These are phyloP conservation scores for Carpinus fangiana DNA, from an alignment of 306 rosid genomes.

Conservation along the genomic window DNA sequence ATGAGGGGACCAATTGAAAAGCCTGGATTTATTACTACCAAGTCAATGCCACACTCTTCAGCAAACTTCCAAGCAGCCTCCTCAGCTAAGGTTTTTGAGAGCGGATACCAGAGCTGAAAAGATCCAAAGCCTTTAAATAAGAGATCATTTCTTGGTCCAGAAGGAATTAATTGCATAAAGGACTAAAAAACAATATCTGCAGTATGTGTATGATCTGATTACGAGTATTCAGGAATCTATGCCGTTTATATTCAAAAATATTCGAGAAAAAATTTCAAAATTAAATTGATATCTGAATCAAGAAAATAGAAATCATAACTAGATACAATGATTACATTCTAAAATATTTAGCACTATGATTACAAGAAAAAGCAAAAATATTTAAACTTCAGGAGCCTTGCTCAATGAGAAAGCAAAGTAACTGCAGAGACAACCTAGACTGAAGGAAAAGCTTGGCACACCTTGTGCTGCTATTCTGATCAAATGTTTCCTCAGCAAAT, in stretches of 20 bases:
- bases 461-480: neutral
- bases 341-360: neutral
- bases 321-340: no score
- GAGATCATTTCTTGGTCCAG: neutral
- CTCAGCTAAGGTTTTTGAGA: conserved; percentile 35
- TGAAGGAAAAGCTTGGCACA: neutral
- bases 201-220: neutral
- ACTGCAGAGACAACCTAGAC: neutral
- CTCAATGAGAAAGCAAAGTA: neutral
- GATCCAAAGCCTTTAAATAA: neutral
- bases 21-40: conserved; percentile 29
- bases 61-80: conserved; percentile 38
- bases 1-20: conserved; percentile 24
- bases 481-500: neutral
- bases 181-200: neutral
- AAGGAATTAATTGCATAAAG: neutral
- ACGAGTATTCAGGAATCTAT: neutral
- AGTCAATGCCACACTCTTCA: conserved; percentile 23
- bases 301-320: neutral
- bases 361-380: no score
- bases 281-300: neutral
- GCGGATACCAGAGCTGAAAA: conserved; percentile 27
- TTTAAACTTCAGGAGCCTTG: no score
- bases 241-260: neutral
- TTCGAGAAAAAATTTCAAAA: neutral